These are phyloP conservation scores for Prunus mongolica DNA, from an alignment of 306 rosid genomes.

Conservation along the genomic window DNA sequence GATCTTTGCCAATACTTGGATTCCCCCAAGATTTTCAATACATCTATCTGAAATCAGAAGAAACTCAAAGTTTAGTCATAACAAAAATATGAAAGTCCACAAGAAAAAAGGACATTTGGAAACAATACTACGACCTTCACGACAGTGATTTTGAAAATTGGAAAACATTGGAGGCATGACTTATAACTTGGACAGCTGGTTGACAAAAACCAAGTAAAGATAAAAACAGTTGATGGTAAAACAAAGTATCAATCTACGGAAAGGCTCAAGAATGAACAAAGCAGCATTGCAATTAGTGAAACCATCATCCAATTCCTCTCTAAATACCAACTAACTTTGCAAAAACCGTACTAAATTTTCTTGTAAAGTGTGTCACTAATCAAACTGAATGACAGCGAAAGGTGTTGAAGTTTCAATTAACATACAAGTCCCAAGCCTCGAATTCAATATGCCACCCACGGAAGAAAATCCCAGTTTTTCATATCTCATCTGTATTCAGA, in stretches of 20 bases:
- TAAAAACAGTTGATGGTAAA: neutral
- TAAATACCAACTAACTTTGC: neutral
- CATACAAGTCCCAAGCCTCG: neutral
- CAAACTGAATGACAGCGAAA: neutral
- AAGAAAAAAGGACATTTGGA: neutral
- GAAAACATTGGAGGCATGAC: neutral
- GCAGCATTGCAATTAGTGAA: neutral
- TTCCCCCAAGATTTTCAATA: conserved; percentile 50
- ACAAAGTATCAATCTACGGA: neutral
- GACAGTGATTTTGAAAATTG: neutral
- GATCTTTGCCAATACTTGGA: conserved; percentile 84
- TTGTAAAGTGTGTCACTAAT: neutral
- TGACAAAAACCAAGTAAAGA: neutral
- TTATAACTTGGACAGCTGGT: neutral
- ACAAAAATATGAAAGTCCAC: neutral
- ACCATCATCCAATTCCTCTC: neutral
- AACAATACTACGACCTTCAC: neutral
- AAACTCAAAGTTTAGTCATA: conserved; percentile 19
- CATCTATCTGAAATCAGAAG: conserved; percentile 63
- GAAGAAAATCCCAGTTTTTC: neutral
- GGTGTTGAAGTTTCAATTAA: neutral
- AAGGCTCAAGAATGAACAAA: neutral
- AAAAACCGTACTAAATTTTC: neutral
- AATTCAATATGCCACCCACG: neutral
- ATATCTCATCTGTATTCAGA: neutral